Evolutionary conservation across 2,329 filamentous ascomycete genomes (phyloP), one percentile per base, ranked within the genome.

Genomic region (Aspergillus puulaauensis): DNA sequence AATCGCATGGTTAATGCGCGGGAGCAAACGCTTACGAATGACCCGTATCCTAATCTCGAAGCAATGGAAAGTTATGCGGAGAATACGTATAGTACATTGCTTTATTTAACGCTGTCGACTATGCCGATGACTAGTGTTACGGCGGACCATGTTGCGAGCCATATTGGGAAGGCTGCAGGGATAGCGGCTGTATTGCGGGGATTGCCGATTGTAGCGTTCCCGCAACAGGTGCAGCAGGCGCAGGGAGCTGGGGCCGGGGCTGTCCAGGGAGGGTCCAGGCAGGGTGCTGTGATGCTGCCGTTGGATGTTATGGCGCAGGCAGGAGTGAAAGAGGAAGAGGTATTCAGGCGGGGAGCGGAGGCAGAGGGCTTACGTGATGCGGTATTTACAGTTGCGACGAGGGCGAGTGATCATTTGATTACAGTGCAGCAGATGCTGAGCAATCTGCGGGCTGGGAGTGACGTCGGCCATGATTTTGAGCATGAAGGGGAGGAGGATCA

Each of bases 351-450:
- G 43, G 93, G 93, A 0, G 86, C 89, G 0, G 78, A 85, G n/a
- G 93, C 93, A 0, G 81, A 86, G 0, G 93, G 93, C 0, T 80
- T 98, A 17, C 87, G 90, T 60, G 93, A 99, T 73, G 93, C 93
- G 3, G 86, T 98, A 1, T 99, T 98, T 75, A 83, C 86, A 4
- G 91, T 99, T 14, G 95, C 95, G 0, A 99, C 95, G 0, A 85
- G 93, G 39, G 95, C 95, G 6, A 96, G 96, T 69, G 95, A 99
- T 72, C 95, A 99, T 75, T 80, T 99, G 35, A 96, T 97, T 65
- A 98, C 93, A 0, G 93, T 90, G 2, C 82, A 92, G 58, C 91
- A 96, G 72, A 96, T 99, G 92, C 75, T 98, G 59, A 88, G 86
- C 68, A 91, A 90, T 67, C 77, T 96, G 19, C 85, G 85, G 54